Evolutionary conservation across 805 yeast genomes (phyloP), one percentile per base, ranked within the genome.

Genomic region (Pichia scutulata): DNA sequence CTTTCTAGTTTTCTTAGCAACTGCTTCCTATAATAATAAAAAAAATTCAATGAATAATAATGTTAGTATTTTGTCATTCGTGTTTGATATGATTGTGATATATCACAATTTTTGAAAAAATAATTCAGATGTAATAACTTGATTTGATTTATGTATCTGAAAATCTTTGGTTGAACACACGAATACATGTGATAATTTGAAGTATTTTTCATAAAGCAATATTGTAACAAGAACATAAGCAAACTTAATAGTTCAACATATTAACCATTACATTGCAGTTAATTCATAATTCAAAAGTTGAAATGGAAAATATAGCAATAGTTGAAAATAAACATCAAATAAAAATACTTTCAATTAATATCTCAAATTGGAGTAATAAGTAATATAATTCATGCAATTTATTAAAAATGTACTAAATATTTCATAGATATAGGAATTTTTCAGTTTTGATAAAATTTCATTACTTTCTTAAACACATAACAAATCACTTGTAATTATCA

Each of bases 1-100:
- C 85, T 89, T 88, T 84, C 96, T 87, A 71, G 89, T 71, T 75
- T 80, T 81, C 81, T 85, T 87, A 69, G 89, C 82, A 69, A 81
- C 89, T 66, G 80, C 85, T 76, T 83, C 87, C 80, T 87, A 81
- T 86, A 46, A 45, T 37, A 41, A 41, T 40, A 25, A 41, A 23
- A 41, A 30, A 23, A 47, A 43, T 30, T 25, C 22, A 39, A 37
- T 33, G n/a, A 33, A 33, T 33, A 33, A n/a, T 33, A 33, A 33
- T 33, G 52, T 48, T 51, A 44, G 51, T 46, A 43, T 40, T 43
- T n/a, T 45, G 42, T 23, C 14, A n/a, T 28, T 6, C n/a, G 6
- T 33, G 37, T 9, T n/a, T 33, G 18, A 33, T 16, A 33, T 33
- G n/a, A 33, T 33, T 33, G 37, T 33, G 19, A 33, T 33, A 33